Conservation (phyloP, 2,329 filamentous ascomycete genomes). For the Aureobasidium melanogenum region DNA sequence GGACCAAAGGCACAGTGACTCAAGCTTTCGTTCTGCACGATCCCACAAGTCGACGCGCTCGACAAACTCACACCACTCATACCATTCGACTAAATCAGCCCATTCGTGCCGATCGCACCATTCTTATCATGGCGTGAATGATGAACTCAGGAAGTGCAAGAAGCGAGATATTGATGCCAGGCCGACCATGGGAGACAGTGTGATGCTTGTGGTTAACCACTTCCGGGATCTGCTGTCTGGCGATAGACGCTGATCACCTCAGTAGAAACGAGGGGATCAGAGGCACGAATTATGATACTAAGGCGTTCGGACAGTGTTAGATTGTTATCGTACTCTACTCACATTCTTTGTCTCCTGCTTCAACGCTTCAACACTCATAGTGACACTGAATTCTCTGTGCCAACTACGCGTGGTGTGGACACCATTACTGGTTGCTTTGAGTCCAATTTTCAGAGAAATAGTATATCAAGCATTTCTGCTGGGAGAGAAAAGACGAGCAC, state of each 20-base stretch:
- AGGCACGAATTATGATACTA: not conserved
- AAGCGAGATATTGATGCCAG: not conserved
- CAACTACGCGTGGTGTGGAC: not conserved
- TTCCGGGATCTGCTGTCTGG: not conserved
- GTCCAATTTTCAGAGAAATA: too few relatives aligned
- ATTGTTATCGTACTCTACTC: not conserved
- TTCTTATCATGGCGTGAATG: not conserved
- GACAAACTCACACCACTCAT: not conserved
- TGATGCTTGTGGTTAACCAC: conserved; percentile 6
- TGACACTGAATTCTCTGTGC: not conserved
- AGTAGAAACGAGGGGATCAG: not conserved
- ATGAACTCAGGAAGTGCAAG: not conserved
- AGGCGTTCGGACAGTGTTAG: not conserved
- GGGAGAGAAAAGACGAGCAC: too few relatives aligned
- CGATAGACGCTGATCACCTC: not conserved
- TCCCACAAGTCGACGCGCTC: conserved; percentile 1
- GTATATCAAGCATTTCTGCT: too few relatives aligned
- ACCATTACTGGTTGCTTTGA: too few relatives aligned
- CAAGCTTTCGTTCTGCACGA: not conserved
- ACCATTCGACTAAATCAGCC: not conserved
- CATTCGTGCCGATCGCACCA: not conserved
- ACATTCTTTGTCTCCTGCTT: not conserved
- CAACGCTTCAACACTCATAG: not conserved
- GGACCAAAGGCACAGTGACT: not conserved
- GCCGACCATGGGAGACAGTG: conserved; percentile 7